Evolutionary conservation across 2,329 filamentous ascomycete species (phyloP).

Genomic region (Stylonectria norvegica): DNA sequence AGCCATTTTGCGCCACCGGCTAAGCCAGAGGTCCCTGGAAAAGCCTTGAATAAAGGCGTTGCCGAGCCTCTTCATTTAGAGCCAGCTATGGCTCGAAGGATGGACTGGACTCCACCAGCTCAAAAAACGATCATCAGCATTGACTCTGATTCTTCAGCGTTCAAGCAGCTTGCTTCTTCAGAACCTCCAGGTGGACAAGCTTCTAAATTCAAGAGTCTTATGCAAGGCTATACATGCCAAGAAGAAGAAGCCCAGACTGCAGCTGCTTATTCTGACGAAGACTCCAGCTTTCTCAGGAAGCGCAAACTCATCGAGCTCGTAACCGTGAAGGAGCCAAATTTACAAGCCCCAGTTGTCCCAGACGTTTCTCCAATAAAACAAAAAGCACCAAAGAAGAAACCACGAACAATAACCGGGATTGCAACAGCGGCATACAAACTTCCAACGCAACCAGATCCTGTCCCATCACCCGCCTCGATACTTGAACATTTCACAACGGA

Average conservation of each 20-base stretch:
- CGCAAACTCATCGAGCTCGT: conserved; percentile 55
- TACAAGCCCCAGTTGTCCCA: conserved; percentile 18
- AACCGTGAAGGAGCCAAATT: conserved; percentile 28
- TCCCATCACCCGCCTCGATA: conserved; percentile 36
- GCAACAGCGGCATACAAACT: conserved; percentile 66
- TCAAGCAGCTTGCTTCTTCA: conserved; percentile 10
- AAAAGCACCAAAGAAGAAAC: conserved; percentile 63
- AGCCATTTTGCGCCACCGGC: conserved; percentile 29
- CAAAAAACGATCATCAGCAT: conserved; percentile 32
- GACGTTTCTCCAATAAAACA: conserved; percentile 39
- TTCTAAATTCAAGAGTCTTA: conserved; percentile 43
- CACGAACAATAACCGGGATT: conserved; percentile 72
- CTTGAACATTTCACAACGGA: conserved; percentile 39
- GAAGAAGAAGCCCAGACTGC: conserved; percentile 18
- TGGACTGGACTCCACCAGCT: conserved; percentile 66
- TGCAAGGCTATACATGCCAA: conserved; percentile 40
- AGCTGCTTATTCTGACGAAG: conserved; percentile 20
- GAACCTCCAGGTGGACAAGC: conserved; percentile 10
- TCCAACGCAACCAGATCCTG: conserved; percentile 31
- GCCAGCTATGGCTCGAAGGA: conserved; percentile 52
- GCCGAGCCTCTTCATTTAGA: conserved; percentile 40
- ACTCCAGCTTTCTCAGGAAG: conserved; percentile 45
- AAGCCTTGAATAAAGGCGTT: conserved; percentile 20
- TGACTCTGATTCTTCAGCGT: conserved; percentile 30
- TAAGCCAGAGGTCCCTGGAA: conserved; percentile 11